Evolutionary conservation across 306 rosid species (phyloP).

Genomic region (Boehmeria nivea): DNA sequence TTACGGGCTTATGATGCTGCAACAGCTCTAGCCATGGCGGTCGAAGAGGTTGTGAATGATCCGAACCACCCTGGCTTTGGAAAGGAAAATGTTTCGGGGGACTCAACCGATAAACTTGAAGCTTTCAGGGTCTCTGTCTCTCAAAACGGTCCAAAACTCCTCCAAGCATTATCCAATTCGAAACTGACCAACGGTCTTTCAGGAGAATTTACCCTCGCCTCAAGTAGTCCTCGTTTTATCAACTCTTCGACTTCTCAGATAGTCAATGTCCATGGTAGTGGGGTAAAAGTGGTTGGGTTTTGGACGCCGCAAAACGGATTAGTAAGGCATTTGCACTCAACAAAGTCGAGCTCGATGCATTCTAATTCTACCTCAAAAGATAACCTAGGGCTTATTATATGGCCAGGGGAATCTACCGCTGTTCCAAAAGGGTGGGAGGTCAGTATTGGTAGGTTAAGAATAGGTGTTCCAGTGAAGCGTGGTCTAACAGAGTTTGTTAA

Average conservation of each 20-base stretch:
- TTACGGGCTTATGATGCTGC: slow-evolving; percentile 33
- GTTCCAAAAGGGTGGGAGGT: slow-evolving; percentile 42
- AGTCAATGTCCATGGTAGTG: slow-evolving; percentile 31
- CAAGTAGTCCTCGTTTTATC: slow-evolving; percentile 1
- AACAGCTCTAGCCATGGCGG: slow-evolving; percentile 24
- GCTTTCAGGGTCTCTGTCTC: slow-evolving; percentile 22
- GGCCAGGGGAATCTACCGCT: slow-evolving; percentile 31
- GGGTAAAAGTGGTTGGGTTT: slow-evolving; percentile 33
- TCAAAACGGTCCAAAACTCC: slow-evolving; percentile 30
- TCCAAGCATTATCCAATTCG: slow-evolving; percentile 20
- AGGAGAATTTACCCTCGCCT: slow-evolving; percentile 14
- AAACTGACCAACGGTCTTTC: slow-evolving; percentile 20
- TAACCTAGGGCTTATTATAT: slow-evolving; percentile 23
- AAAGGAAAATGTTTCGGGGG: background rate
- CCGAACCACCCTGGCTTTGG: background rate
- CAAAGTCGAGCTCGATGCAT: slow-evolving; percentile 15
- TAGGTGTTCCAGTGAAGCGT: slow-evolving; percentile 42
- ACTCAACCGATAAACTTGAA: slow-evolving; percentile 20
- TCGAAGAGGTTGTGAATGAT: slow-evolving; percentile 9
- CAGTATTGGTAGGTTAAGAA: slow-evolving; percentile 20
- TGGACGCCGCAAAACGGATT: slow-evolving; percentile 42
- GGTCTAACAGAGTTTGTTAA: slow-evolving; percentile 25
- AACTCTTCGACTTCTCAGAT: slow-evolving; percentile 19
- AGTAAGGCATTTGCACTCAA: slow-evolving; percentile 8
- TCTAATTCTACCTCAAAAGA: too few species aligned